A percentile compares a stretch with the other conserved stretches of the same genome.
These are phyloP conservation scores for Phytophthora capsici DNA, from an alignment of 352 stramenopile genomes.

Conservation along the genomic window DNA sequence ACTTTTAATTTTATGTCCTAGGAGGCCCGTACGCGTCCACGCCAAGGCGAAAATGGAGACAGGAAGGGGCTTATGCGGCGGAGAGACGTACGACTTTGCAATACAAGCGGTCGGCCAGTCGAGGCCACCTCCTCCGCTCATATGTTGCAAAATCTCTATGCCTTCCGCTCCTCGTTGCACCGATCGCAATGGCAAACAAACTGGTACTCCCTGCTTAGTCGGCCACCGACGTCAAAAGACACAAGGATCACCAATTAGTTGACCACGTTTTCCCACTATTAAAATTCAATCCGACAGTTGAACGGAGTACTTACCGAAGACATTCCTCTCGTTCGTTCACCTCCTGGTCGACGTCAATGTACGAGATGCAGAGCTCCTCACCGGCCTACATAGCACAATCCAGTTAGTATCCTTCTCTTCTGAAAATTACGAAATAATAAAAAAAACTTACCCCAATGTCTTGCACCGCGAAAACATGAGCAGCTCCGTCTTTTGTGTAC, in stretches of 20 bases:
- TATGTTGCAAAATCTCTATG: slow-evolving; percentile 34
- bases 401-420: not conserved
- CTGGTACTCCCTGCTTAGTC: slow-evolving; percentile 71
- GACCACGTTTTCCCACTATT: not conserved
- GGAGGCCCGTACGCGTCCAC: slow-evolving; percentile 14
- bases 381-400: slow-evolving; percentile 49
- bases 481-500: slow-evolving; percentile 84
- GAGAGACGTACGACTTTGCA: slow-evolving; percentile 8
- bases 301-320: slow-evolving; percentile 53
- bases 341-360: slow-evolving; percentile 91
- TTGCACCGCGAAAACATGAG: slow-evolving; percentile 76
- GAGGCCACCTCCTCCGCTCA: slow-evolving; percentile 13
- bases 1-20: slow-evolving; percentile 30
- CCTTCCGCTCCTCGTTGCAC: slow-evolving; percentile 68
- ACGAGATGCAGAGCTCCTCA: slow-evolving; percentile 96
- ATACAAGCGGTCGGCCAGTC: slow-evolving; percentile 2
- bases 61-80: not conserved
- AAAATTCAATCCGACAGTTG: not conserved
- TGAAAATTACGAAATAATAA: not conserved
- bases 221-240: slow-evolving; percentile 17
- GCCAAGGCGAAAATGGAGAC: slow-evolving; percentile 6
- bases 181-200: slow-evolving; percentile 76
- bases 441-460: slow-evolving; percentile 71
- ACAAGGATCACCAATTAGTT: slow-evolving; percentile 22
- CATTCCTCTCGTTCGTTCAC: slow-evolving; percentile 79